Percentiles rank a stretch among this genome's conserved stretches.
Conservation (phyloP, 2,329 filamentous ascomycete genomes). For the Alternaria brassicae region DNA sequence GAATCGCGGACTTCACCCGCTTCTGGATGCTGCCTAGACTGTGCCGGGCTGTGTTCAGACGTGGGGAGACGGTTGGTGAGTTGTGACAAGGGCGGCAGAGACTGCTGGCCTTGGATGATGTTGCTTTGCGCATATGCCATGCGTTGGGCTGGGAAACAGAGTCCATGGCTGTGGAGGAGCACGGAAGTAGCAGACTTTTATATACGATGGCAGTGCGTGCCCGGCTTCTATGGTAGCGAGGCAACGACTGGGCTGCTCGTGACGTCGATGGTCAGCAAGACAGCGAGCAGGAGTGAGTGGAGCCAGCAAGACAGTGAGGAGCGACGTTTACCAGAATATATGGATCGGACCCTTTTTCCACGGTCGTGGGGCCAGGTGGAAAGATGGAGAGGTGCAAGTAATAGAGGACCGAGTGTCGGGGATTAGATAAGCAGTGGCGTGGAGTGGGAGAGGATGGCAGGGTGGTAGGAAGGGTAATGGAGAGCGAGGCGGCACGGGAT, state of each 20-base stretch:
- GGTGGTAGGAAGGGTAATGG: conserved; percentile 18
- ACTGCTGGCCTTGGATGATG: conserved; percentile 31
- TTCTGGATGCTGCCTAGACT: conserved; percentile 44
- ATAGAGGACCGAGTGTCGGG: conserved; percentile 3
- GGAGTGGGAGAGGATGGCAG: conserved; percentile 19
- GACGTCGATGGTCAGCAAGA: conserved; percentile 12
- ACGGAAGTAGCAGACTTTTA: conserved; percentile 1
- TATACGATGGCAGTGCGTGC: not conserved
- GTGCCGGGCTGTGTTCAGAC: conserved; percentile 44
- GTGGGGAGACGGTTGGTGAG: conserved; percentile 46
- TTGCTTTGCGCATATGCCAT: conserved; percentile 5
- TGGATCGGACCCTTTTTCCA: conserved; percentile 1
- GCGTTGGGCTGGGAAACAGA: conserved; percentile 35
- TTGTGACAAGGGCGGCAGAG: conserved; percentile 50
- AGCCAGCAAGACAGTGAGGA: conserved; percentile 11
- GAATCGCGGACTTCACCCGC: conserved; percentile 64
- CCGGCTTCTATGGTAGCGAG: conserved; percentile 8
- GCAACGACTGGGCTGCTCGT: conserved; percentile 7
- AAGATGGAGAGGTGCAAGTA: conserved; percentile 11
- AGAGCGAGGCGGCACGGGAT: conserved; percentile 18
- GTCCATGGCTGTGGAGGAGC: conserved; percentile 36
- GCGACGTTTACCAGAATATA: not conserved
- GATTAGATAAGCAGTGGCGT: conserved; percentile 20
- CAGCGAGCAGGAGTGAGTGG: conserved; percentile 8
- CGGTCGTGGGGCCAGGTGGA: conserved; percentile 8